These are phyloP conservation scores for Taphrina pruni DNA, from an alignment of 1,139 yeast genomes.

Conservation along the genomic window DNA sequence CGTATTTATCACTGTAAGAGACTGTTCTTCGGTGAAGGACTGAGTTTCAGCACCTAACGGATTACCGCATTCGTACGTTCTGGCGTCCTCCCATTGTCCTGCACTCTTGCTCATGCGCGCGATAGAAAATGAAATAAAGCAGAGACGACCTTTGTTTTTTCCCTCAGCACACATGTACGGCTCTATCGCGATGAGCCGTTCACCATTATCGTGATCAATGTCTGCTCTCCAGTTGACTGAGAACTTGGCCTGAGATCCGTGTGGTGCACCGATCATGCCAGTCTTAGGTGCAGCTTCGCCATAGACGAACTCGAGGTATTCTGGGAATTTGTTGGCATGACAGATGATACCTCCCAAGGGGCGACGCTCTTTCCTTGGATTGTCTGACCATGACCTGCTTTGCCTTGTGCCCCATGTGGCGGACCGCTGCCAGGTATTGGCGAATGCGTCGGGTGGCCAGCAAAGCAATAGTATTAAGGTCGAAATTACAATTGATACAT, in stretches of 20 bases:
- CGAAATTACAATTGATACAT: too few relatives aligned
- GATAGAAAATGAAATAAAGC: background rate
- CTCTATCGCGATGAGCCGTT: slow-evolving; percentile 6
- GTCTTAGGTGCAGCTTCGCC: background rate
- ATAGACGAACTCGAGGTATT: slow-evolving; percentile 2
- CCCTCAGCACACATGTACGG: background rate
- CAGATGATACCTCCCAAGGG: background rate
- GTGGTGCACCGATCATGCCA: background rate
- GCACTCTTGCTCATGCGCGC: background rate
- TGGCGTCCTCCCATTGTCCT: background rate
- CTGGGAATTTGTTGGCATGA: background rate
- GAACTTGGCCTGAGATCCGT: slow-evolving; percentile 1
- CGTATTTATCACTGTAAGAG: background rate
- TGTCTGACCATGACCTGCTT: background rate
- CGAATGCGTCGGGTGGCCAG: background rate
- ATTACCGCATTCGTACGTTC: background rate
- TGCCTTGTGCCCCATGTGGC: background rate
- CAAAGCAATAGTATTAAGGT: too few relatives aligned
- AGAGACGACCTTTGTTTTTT: background rate
- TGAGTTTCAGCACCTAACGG: background rate
- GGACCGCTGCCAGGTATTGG: background rate
- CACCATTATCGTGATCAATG: background rate
- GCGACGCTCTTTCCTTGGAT: background rate
- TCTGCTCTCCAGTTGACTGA: background rate
- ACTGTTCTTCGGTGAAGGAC: background rate